A percentile compares a stretch with the other conserved stretches of the same genome.
phyloP scores from a whole-genome alignment of 768 basidiomycete genomes.

The Russula olivacea region DNA sequence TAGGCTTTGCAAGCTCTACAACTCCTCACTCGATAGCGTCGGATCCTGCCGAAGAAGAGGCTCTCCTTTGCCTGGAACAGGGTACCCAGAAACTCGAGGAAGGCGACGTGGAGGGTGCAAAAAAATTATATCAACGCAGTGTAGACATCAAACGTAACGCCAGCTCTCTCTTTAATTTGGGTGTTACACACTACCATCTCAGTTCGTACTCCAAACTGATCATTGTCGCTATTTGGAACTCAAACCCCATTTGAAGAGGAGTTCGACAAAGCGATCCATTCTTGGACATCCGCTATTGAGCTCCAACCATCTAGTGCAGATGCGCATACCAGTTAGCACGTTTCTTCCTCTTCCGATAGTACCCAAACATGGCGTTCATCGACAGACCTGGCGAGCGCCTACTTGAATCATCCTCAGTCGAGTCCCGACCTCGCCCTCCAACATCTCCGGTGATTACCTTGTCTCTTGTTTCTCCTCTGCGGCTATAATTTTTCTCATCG shows the following conservation, averaged over 20 bases:
- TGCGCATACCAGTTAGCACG: slow-evolving; percentile 72
- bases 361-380: slow-evolving; percentile 25
- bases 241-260: slow-evolving; percentile 50
- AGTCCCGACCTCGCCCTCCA: slow-evolving; percentile 83
- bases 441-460: slow-evolving; percentile 58
- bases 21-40: slow-evolving; percentile 76
- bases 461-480: slow-evolving; percentile 25
- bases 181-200: slow-evolving; percentile 85
- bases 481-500: slow-evolving; percentile 28
- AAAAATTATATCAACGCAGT: slow-evolving; percentile 69
- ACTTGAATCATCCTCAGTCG: slow-evolving; percentile 72
- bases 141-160: slow-evolving; percentile 74
- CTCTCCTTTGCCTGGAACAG: slow-evolving; percentile 70
- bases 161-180: slow-evolving; percentile 80
- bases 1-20: slow-evolving; percentile 77
- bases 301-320: slow-evolving; percentile 81
- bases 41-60: slow-evolving; percentile 79
- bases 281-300: slow-evolving; percentile 80
- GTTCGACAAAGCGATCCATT: slow-evolving; percentile 76
- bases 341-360: slow-evolving; percentile 16
- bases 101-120: slow-evolving; percentile 77
- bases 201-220: slow-evolving; percentile 44
- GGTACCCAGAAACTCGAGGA: slow-evolving; percentile 82
- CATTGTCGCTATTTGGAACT: background rate
- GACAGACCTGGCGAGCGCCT: slow-evolving; percentile 82